Evolutionary conservation across 495 filamentous ascomycete species (phyloP).

Genomic region (Daldinia loculata): DNA sequence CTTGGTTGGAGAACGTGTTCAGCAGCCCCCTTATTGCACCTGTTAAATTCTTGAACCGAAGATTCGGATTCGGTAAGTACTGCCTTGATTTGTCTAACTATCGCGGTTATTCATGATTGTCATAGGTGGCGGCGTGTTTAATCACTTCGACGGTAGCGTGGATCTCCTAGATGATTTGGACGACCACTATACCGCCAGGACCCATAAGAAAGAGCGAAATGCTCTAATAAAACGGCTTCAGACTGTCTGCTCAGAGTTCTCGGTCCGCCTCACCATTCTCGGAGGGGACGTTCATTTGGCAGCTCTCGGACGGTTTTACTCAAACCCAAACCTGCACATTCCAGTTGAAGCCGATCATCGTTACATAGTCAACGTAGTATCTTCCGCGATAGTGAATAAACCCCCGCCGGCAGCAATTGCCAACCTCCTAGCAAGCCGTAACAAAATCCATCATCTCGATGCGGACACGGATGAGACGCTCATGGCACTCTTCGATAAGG

Average conservation of each 20-base stretch:
- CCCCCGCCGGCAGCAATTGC: constrained; percentile 89
- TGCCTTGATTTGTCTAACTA: background rate
- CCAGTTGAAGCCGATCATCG: constrained; percentile 86
- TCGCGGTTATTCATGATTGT: constrained; percentile 3
- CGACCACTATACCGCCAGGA: constrained; percentile 92
- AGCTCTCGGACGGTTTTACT: constrained; percentile 93
- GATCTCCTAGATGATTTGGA: constrained; percentile 94
- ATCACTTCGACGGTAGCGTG: constrained; percentile 88
- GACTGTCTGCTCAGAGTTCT: constrained; percentile 71
- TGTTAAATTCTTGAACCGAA: constrained; percentile 87
- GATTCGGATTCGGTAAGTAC: constrained; percentile 73
- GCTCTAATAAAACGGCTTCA: constrained; percentile 78
- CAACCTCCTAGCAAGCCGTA: constrained; percentile 81
- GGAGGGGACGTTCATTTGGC: constrained; percentile 94
- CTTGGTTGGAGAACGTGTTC: constrained; percentile 92
- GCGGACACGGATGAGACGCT: constrained; percentile 86
- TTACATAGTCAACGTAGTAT: constrained; percentile 93
- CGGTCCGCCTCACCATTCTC: constrained; percentile 83
- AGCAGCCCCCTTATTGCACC: constrained; percentile 82
- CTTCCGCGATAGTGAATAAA: constrained; percentile 93
- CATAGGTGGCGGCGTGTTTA: constrained; percentile 80
- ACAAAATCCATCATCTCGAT: constrained; percentile 94
- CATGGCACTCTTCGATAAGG: constrained; percentile 82
- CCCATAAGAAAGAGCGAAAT: constrained; percentile 89
- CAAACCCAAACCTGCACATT: constrained; percentile 79